phyloP scores from a whole-genome alignment of 345 rosid species.

The Pistacia atlantica region DNA sequence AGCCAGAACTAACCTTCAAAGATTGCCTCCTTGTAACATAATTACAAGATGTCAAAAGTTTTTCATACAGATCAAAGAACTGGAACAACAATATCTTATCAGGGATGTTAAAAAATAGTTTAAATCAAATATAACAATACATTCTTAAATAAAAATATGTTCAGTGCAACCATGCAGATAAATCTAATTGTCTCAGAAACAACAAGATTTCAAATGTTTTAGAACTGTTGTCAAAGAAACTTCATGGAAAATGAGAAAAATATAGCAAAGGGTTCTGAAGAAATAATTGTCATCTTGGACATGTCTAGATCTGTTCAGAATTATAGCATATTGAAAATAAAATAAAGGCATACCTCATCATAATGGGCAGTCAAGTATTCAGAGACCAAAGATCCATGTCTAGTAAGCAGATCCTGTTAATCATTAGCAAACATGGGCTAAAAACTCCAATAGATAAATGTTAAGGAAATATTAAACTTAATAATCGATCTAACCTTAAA shows the following conservation, averaged over 20 bases:
- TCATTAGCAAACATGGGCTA: slow-evolving; percentile 10
- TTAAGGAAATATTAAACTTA: slow-evolving; percentile 17
- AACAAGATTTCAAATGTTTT: background rate
- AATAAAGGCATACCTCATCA: slow-evolving; percentile 64
- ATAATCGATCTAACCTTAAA: slow-evolving; percentile 69
- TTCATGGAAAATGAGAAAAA: slow-evolving; percentile 1
- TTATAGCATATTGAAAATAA: slow-evolving; percentile 2
- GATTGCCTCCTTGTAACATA: slow-evolving; percentile 99
- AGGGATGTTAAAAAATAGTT: slow-evolving; percentile 25
- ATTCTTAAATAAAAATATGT: background rate
- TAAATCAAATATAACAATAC: slow-evolving; percentile 2
- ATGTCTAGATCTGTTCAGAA: background rate
- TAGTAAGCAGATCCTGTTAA: slow-evolving; percentile 87
- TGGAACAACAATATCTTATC: slow-evolving; percentile 43
- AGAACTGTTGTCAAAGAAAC: background rate
- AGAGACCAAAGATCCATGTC: slow-evolving; percentile 74
- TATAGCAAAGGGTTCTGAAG: slow-evolving; percentile 5
- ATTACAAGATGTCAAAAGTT: slow-evolving; percentile 80
- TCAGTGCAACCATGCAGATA: background rate
- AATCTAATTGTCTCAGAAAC: slow-evolving; percentile 2
- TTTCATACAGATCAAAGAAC: slow-evolving; percentile 89
- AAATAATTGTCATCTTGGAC: background rate
- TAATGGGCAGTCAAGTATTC: slow-evolving; percentile 80
- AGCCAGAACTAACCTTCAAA: slow-evolving; percentile 65
- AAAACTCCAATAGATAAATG: slow-evolving; percentile 16